phyloP scores from a whole-genome alignment of 495 filamentous ascomycete genomes.

The Cenococcum geophilum region DNA sequence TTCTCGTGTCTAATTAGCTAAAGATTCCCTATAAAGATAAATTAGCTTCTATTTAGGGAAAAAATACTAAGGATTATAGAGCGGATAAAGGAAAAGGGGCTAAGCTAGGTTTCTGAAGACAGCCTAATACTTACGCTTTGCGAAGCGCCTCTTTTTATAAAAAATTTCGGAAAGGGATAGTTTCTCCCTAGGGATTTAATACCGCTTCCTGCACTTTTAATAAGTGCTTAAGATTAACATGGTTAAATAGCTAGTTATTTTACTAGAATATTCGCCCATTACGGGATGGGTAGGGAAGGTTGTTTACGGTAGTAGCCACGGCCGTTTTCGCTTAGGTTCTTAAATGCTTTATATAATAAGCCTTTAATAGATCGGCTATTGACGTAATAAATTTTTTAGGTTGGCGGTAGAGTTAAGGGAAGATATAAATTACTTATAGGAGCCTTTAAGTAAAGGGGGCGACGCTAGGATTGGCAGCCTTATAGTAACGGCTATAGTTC shows the following conservation, averaged over 20 bases:
- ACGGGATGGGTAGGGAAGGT: conserved; percentile 18
- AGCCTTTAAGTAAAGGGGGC: too few species aligned
- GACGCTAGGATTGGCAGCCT: too few species aligned
- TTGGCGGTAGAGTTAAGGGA: neutral
- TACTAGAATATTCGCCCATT: conserved; percentile 23
- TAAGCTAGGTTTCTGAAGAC: too few species aligned
- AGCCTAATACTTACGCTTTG: neutral
- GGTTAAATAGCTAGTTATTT: conserved; percentile 16
- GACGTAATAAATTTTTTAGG: neutral
- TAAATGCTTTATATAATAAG: conserved; percentile 11
- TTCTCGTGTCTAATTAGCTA: neutral
- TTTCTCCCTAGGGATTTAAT: neutral
- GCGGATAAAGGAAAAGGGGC: too few species aligned
- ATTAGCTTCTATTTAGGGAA: too few species aligned
- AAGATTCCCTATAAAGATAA: neutral
- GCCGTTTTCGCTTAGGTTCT: conserved; percentile 27
- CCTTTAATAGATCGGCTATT: neutral
- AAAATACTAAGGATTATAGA: too few species aligned
- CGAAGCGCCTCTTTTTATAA: neutral
- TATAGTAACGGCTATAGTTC: too few species aligned
- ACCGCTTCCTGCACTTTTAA: conserved; percentile 5
- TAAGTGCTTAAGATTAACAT: conserved; percentile 17
- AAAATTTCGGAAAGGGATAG: neutral
- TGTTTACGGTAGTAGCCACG: conserved; percentile 1
- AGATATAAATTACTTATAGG: too few species aligned